Conservation (phyloP, 2,329 filamentous ascomycete genomes). For the Arthroderma sp. region DNA sequence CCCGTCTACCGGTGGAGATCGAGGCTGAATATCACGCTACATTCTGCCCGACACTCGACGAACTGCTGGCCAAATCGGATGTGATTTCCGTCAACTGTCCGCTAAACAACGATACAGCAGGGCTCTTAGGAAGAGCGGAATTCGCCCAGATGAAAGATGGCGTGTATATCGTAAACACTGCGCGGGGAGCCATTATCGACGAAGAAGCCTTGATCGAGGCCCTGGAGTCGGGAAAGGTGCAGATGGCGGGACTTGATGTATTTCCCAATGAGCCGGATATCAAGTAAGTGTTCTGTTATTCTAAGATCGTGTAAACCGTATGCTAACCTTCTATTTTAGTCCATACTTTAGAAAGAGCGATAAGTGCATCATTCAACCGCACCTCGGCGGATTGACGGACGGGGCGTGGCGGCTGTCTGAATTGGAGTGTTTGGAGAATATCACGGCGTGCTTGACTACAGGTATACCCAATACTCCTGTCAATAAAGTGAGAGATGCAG, state of each 20-base stretch:
- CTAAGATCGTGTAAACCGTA: background rate
- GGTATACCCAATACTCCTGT: constrained; percentile 30
- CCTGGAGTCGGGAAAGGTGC: constrained; percentile 34
- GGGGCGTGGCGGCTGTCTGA: constrained; percentile 32
- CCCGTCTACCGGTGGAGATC: constrained; percentile 20
- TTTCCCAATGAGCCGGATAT: constrained; percentile 34
- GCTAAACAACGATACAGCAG: constrained; percentile 28
- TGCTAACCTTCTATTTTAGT: background rate
- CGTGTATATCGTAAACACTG: constrained; percentile 38
- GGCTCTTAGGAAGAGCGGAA: constrained; percentile 28
- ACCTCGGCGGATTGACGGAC: constrained; percentile 35
- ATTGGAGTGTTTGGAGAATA: constrained; percentile 36
- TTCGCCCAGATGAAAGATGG: constrained; percentile 38
- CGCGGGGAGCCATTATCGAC: constrained; percentile 38
- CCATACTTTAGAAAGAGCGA: constrained; percentile 30
- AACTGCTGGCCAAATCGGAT: constrained; percentile 30
- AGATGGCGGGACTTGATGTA: constrained; percentile 38
- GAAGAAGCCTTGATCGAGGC: constrained; percentile 36
- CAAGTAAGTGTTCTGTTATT: constrained; percentile 10
- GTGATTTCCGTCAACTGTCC: constrained; percentile 38
- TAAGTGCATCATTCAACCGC: constrained; percentile 33
- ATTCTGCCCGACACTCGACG: constrained; percentile 26
- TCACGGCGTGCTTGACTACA: constrained; percentile 27
- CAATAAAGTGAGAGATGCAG: constrained; percentile 8
- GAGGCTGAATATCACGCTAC: constrained; percentile 25